Evolutionary conservation across 257 asterid genomes (phyloP), one percentile per base, ranked within the genome.

Genomic region (Nicotiana tomentosiformis): DNA sequence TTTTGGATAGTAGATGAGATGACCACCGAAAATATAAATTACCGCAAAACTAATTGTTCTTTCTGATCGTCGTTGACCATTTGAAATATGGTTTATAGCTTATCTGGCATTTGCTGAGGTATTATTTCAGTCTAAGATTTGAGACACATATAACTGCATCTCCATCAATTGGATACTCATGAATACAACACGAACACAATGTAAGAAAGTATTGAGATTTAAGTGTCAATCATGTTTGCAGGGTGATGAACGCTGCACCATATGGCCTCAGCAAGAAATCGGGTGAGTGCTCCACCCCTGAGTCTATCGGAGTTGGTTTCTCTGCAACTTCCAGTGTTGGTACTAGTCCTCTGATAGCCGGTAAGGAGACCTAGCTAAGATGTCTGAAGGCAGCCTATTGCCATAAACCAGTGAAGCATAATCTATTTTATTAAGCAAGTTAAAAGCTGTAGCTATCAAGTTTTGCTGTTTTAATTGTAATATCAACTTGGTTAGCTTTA

Each of bases 161-260:
- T 61, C 15, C 33, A 5, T 61, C 5, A 20, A 43, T 43, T 43
- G 12, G 11, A 70, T 70, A 43, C 60, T 70, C 1, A 10, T 6
- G 0, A 11, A 16, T 57, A 43, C 30, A 37, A 18, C 3, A 17
- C 4, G 0, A 11, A 16, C 78, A 43, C 30, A 37, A 37, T 20
- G 35, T 53, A 43, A 43, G 60, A 43, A 30, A 39, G 37, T 23
- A 7, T 72, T 46, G 39, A 23, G 37, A 74, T 74, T 4, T 7
- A 49, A 74, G 12, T 49, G 4, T 16, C 20, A 35, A 72, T 46
- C 80, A 74, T 49, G 12, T 82, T 30, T 86, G 85, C 66, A 90
- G 98, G 93, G 92, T 61, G 64, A 89, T 89, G 93, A 91, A 49
- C 82, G 88, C 94, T 51, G 82, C 93, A 35, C 97, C 98, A 57